Base-by-base conservation (phyloP, 176 grass and related monocot genomes). In the Oryza coarctata region DNA sequence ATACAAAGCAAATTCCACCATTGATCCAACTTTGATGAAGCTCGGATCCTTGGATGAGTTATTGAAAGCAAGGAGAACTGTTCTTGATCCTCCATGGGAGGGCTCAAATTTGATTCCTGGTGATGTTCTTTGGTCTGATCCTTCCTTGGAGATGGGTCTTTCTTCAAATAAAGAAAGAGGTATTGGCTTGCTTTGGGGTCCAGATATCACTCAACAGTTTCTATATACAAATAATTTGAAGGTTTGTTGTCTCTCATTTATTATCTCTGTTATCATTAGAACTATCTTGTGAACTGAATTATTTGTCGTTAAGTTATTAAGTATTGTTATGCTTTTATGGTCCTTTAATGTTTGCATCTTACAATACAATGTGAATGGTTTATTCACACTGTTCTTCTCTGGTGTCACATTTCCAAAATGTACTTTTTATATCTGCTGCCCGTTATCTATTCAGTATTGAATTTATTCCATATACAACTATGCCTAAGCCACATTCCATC, bases 161-260 rank as follows among this genome's bases (percentile, higher is more conserved):
- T 88, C 96, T 6, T 87, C 91, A 1, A 99, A 99, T 82, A 82
- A 88, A 23, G 96, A 99, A 66, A 91, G 96, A 86, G 96, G 96
- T n/a, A 99, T 99, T 10, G 96, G 96, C 57, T 95, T 99, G 80
- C 64, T 99, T 75, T 99, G 96, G 96, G 96, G 96, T 62, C 96
- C 96, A 33, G 96, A 99, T 82, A 91, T 94, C 73, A 99, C 93
- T 74, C 93, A 99, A 55, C 90, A 95, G 27, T 99, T 99, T 84
- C 60, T 99, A 31, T 80, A 75, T 39, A 94, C 90, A 82, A 89
- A 99, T 69, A 84, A 94, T 71, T 76, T 99, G 20, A 99, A 99
- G 96, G 96, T 99, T 49, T 11, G 90, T 55, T 47, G 74, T 68
- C 22, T 62, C 47, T 69, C 27, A 67, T 73, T 75, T 82, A 70